Base-by-base conservation (phyloP, 306 rosid genomes). In the Rubus idaeus region DNA sequence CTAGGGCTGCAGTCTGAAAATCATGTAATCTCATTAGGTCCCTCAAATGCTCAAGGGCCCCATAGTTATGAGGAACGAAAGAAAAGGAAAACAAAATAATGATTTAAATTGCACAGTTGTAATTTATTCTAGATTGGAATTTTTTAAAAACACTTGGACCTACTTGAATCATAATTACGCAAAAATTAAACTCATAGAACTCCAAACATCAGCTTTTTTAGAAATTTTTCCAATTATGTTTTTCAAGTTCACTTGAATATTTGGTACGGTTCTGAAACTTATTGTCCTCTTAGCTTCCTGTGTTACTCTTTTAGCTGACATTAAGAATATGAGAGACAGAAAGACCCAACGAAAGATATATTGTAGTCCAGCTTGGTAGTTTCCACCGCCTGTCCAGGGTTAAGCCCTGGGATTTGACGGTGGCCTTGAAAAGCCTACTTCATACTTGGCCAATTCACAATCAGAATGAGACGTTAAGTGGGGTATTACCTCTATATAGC, bases 1-100 rank as follows among this genome's bases (percentile, higher is more conserved):
- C 99, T 76, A 95, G 77, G 41, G 99, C 99, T 76, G 99, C 72
- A 72, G 99, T 95, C 97, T 95, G 89, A 52, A 82, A 70, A 76
- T 77, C 56, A 79, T 75, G 76, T 30, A 82, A 84, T 12, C 47
- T 63, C 30, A 80, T 86, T 67, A 86, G 83, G 72, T 53, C 37
- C 74, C 73, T 56, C 65, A 79, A 81, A 83, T 84, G 77, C 56
- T 63, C 16, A 53, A 65, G 47, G 18, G n/a, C 70, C 52, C 17
- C 73, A 71, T 53, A 68, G 13, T 26, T 30, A 2, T 42, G n/a
- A 62, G 45, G 52, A 64, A 50, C 47, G 4, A 30, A 49, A 26
- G 57, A 42, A 73, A 74, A 70, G 53, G 16, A 51, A 55, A 30
- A 35, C n/a, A 52, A 68, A 80, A 5, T 47, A 52, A 41, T 17